These are phyloP conservation scores for Picea sitchensis DNA, from an alignment of 75 land plant species.

Conservation along the genomic window DNA sequence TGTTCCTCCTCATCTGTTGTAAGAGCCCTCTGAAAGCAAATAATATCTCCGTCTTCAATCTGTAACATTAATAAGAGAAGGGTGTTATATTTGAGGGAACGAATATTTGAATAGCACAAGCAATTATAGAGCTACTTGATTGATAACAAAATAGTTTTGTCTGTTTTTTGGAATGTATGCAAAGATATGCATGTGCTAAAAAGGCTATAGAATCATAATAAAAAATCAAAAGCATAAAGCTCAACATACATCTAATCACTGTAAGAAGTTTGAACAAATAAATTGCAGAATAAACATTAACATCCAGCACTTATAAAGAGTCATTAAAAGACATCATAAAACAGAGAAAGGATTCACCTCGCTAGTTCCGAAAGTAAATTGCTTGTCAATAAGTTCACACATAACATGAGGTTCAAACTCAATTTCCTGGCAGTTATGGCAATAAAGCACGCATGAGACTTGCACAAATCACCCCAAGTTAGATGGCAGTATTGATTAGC, in stretches of 20 bases:
- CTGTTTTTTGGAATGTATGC: neutral
- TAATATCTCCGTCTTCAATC: constrained; percentile 48
- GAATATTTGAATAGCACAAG: neutral
- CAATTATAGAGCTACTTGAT: neutral
- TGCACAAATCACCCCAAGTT: neutral
- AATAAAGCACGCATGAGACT: neutral
- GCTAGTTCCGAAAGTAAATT: constrained; percentile 28
- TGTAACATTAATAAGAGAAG: neutral
- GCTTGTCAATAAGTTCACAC: constrained; percentile 50
- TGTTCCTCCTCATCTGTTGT: constrained; percentile 26
- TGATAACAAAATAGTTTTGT: neutral
- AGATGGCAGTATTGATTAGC: neutral
- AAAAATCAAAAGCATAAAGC: neutral
- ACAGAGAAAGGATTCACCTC: constrained; percentile 20
- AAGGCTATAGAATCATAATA: neutral
- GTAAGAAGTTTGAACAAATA: neutral
- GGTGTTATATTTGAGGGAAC: neutral
- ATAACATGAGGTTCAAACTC: constrained; percentile 50
- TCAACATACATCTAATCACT: neutral
- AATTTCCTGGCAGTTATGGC: constrained; percentile 28
- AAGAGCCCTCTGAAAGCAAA: constrained; percentile 38
- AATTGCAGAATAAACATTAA: neutral
- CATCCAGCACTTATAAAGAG: neutral
- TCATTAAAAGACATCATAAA: neutral
- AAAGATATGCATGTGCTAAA: neutral